Evolutionary conservation across 306 rosid species (phyloP).

Genomic region (Rosa rugosa): DNA sequence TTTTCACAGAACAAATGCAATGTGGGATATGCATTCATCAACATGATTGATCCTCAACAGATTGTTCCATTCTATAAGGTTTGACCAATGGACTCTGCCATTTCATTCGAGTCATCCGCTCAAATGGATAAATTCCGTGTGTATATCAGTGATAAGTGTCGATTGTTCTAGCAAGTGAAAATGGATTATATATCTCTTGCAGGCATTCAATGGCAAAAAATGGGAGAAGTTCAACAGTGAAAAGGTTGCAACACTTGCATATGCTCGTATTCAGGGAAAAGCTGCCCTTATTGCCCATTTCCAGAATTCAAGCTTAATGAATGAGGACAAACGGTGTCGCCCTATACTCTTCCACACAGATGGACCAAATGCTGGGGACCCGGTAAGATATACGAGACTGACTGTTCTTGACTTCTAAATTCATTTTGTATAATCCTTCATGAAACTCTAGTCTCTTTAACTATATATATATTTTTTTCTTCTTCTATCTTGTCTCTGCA

Average conservation of each 20-base stretch:
- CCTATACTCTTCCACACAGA: constrained; percentile 84
- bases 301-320: constrained; percentile 87
- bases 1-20: constrained; percentile 80
- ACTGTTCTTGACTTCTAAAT: background rate
- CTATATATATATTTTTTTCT: background rate
- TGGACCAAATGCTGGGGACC: constrained; percentile 89
- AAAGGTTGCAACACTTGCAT: constrained; percentile 86
- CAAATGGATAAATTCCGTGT: background rate
- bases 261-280: constrained; percentile 89
- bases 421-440: background rate
- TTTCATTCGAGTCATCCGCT: constrained; percentile 18
- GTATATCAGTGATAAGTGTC: constrained; percentile 7
- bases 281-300: constrained; percentile 77
- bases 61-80: constrained; percentile 83
- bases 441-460: background rate
- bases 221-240: constrained; percentile 96
- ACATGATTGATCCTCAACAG: constrained; percentile 76
- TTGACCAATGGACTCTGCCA: constrained; percentile 6
- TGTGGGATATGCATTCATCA: constrained; percentile 93
- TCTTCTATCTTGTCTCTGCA: constrained; percentile 19
- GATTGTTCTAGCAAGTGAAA: constrained; percentile 27
- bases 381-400: constrained; percentile 43
- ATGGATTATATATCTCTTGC: constrained; percentile 21
- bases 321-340: constrained; percentile 81
- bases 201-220: constrained; percentile 85